Evolutionary conservation across 306 rosid species (phyloP), one percentile per base, ranked within the genome.

Genomic region (Lathyrus tuberosus): DNA sequence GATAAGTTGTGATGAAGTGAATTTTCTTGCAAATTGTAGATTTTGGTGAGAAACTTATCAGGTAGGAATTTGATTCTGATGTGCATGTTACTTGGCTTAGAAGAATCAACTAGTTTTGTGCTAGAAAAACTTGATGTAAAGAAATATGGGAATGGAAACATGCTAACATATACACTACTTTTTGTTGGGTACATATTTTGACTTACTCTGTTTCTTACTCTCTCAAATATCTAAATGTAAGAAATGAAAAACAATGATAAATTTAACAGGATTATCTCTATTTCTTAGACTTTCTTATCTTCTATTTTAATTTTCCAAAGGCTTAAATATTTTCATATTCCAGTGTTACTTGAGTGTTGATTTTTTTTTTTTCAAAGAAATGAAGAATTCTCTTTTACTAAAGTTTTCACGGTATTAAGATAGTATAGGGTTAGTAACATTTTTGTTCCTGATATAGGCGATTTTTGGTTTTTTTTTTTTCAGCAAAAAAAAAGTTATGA

Each of bases 21-120:
- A 20, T 53, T 15, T 56, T 71, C 22, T 16, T 14, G 8, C 7
- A 11, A 14, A 3, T 53, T 22, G 33, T 16, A 53, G 92, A 67
- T 52, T 67, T 85, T 63, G 71, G 81, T 46, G 66, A 73, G 40
- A 69, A 48, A 26, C 81, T 80, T 20, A 62, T 81, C 44, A 70
- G 24, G 75, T 70, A 81, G 77, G 76, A 79, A 75, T 65, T 38
- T 62, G 33, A 65, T 82, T 85, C 73, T 67, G 79, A 4, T 83
- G 74, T 41, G 76, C 80, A 61, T 85, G 75, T 67, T 71, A 79
- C 37, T 76, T 83, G 78, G 63, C 13, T 22, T 65, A 47, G 65
- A 68, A 72, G 64, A 72, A 79, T 76, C 67, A 74, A 6, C 83
- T 85, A 2, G 76, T 57, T 1, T 35, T 35, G 38, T 20, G 24